phyloP scores from a whole-genome alignment of 768 basidiomycete genomes.

The Rhizopogon rudus region DNA sequence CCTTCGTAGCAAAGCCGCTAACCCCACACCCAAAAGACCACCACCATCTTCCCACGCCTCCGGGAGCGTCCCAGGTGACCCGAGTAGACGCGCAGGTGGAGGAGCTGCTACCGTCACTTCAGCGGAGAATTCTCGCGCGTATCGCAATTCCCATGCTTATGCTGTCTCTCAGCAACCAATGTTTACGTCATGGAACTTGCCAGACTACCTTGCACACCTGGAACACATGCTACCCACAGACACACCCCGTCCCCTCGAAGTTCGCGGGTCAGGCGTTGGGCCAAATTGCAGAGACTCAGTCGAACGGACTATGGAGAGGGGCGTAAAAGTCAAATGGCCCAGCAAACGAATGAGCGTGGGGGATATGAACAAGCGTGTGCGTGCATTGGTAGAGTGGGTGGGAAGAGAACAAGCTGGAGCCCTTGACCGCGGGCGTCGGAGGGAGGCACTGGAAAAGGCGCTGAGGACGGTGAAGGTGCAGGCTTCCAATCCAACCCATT shows the following conservation, averaged over 20 bases:
- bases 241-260: conserved; percentile 67
- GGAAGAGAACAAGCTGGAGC: conserved; percentile 79
- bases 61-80: conserved; percentile 36
- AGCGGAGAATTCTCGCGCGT: conserved; percentile 56
- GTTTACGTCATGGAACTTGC: conserved; percentile 85
- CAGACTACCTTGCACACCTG: conserved; percentile 89
- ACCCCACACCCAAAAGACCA: conserved; percentile 26
- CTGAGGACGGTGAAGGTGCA: conserved; percentile 25
- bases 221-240: conserved; percentile 78
- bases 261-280: conserved; percentile 46
- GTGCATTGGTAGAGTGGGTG: conserved; percentile 91
- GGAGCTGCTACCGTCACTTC: conserved; percentile 31
- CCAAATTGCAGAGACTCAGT: conserved; percentile 44
- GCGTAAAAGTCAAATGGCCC: conserved; percentile 90
- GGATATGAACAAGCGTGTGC: conserved; percentile 95
- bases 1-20: conserved; percentile 28
- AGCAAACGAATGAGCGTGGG: conserved; percentile 92
- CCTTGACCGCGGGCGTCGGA: conserved; percentile 62
- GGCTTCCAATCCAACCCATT: conserved; percentile 1
- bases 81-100: conserved; percentile 35
- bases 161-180: conserved; percentile 74
- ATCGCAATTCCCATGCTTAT: conserved; percentile 76
- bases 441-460: conserved; percentile 60
- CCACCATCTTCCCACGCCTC: conserved; percentile 25
- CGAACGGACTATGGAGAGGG: conserved; percentile 66